These are phyloP conservation scores for Spinellus fusiger DNA, from an alignment of 192 early-diverging fungal genomes.

Conservation along the genomic window DNA sequence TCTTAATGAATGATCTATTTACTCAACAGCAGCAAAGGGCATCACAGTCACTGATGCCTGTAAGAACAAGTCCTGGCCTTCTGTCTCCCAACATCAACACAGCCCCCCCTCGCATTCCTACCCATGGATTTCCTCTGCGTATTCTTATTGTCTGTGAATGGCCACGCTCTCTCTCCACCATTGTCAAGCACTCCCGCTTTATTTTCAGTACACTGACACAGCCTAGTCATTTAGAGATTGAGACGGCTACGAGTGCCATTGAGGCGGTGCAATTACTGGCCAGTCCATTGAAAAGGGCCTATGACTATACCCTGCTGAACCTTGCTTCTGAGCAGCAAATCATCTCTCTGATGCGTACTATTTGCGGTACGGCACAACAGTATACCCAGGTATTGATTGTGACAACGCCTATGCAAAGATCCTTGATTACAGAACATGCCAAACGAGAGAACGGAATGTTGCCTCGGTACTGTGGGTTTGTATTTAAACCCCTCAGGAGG, in stretches of 20 bases:
- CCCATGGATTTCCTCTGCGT: constrained; percentile 1
- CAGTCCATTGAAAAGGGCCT: constrained; percentile 12
- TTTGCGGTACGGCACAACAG: constrained; percentile 14
- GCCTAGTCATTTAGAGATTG: constrained; percentile 22
- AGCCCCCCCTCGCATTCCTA: constrained; percentile 13
- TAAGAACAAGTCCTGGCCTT: constrained; percentile 3
- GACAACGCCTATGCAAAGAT: constrained; percentile 51
- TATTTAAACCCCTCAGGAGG: constrained; percentile 51
- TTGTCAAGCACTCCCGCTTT: constrained; percentile 31
- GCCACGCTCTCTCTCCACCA: constrained; percentile 32
- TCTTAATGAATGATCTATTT: neutral
- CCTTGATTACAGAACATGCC: constrained; percentile 40
- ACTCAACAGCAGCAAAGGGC: constrained; percentile 1
- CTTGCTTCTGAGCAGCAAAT: constrained; percentile 40
- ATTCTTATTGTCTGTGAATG: constrained; percentile 41
- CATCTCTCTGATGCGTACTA: constrained; percentile 21
- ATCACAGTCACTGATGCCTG: neutral
- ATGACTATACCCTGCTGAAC: constrained; percentile 42
- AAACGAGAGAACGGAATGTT: constrained; percentile 27
- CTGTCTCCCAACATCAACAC: constrained; percentile 1
- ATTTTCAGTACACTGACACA: constrained; percentile 22
- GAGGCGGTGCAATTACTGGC: constrained; percentile 35
- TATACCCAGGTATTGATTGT: constrained; percentile 34
- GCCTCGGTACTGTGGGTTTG: constrained; percentile 40
- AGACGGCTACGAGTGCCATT: constrained; percentile 32